Percentiles rank a stretch among this genome's conserved stretches.
phyloP scores from a whole-genome alignment of 2,329 filamentous ascomycete genomes.

The Xylaria digitata region DNA sequence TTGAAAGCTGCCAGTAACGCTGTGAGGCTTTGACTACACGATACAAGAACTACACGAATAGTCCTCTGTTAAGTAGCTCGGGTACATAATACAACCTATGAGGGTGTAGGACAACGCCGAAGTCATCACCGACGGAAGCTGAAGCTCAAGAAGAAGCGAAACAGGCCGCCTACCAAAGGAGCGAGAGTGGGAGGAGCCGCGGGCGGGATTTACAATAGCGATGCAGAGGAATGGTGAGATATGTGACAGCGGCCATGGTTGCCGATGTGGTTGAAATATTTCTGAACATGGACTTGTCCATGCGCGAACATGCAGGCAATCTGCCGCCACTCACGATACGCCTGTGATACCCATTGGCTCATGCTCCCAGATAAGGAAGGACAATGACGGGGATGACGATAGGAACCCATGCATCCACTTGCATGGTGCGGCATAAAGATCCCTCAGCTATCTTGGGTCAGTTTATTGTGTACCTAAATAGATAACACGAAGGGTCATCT shows the following conservation, averaged over 20 bases:
- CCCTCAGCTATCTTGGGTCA: slow-evolving; percentile 11
- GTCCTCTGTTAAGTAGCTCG: slow-evolving; percentile 11
- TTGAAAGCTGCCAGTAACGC: background rate
- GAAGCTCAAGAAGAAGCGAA: slow-evolving; percentile 18
- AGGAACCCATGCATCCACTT: slow-evolving; percentile 23
- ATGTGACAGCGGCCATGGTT: slow-evolving; percentile 7
- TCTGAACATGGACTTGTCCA: slow-evolving; percentile 16
- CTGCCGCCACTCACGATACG: slow-evolving; percentile 24
- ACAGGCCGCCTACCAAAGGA: slow-evolving; percentile 23
- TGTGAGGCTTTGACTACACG: background rate
- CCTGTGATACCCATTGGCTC: slow-evolving; percentile 26
- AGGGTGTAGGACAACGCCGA: slow-evolving; percentile 25
- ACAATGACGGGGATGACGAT: slow-evolving; percentile 31
- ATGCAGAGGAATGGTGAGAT: slow-evolving; percentile 10
- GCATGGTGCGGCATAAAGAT: slow-evolving; percentile 22
- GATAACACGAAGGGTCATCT: slow-evolving; percentile 19
- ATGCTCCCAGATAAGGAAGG: slow-evolving; percentile 34
- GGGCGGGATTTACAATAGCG: slow-evolving; percentile 1
- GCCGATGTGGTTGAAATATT: slow-evolving; percentile 6
- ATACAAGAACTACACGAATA: background rate
- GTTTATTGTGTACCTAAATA: slow-evolving; percentile 24
- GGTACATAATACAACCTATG: slow-evolving; percentile 2
- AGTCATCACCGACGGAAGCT: slow-evolving; percentile 10
- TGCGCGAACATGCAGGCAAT: slow-evolving; percentile 30
- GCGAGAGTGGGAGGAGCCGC: slow-evolving; percentile 24